Evolutionary conservation across 441 rosid genomes (phyloP).

Genomic region (Gossypium davidsonii): DNA sequence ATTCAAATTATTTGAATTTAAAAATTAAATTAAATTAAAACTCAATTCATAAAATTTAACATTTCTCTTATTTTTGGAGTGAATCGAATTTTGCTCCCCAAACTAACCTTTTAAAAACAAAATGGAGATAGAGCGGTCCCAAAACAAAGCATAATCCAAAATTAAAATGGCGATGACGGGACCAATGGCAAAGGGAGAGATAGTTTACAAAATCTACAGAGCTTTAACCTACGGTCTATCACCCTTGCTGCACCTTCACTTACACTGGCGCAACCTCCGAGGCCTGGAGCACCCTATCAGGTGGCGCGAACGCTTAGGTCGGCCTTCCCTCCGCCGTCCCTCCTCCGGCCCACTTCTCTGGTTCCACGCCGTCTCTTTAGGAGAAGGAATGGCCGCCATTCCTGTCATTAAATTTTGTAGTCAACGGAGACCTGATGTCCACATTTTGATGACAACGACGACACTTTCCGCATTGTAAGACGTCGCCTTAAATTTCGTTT

Average conservation of each 20-base stretch:
- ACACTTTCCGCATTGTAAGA: slow-evolving; percentile 75
- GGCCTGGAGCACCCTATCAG: slow-evolving; percentile 69
- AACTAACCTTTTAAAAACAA: too few relatives aligned
- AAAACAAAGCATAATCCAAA: slow-evolving; percentile 11
- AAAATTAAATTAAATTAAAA: too few relatives aligned
- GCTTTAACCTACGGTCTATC: slow-evolving; percentile 52
- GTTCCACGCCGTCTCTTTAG: slow-evolving; percentile 95
- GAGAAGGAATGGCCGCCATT: slow-evolving; percentile 94
- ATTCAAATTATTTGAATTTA: too few relatives aligned
- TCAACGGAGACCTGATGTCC: slow-evolving; percentile 48
- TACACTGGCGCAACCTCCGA: slow-evolving; percentile 62
- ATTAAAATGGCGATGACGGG: slow-evolving; percentile 31
- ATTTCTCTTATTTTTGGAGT: too few relatives aligned
- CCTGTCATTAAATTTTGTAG: slow-evolving; percentile 63
- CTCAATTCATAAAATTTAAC: too few relatives aligned
- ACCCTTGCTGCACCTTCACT: slow-evolving; percentile 60
- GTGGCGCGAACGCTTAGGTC: slow-evolving; percentile 80
- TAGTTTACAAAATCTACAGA: slow-evolving; percentile 58
- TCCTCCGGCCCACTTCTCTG: slow-evolving; percentile 69
- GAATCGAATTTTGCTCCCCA: too few relatives aligned
- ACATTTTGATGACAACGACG: slow-evolving; percentile 71
- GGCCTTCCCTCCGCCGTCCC: slow-evolving; percentile 57
- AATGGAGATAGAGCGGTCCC: background rate
- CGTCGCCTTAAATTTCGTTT: background rate
- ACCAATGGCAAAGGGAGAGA: slow-evolving; percentile 28